phyloP scores from a whole-genome alignment of 305 asterid species.

The Ajuga reptans region DNA sequence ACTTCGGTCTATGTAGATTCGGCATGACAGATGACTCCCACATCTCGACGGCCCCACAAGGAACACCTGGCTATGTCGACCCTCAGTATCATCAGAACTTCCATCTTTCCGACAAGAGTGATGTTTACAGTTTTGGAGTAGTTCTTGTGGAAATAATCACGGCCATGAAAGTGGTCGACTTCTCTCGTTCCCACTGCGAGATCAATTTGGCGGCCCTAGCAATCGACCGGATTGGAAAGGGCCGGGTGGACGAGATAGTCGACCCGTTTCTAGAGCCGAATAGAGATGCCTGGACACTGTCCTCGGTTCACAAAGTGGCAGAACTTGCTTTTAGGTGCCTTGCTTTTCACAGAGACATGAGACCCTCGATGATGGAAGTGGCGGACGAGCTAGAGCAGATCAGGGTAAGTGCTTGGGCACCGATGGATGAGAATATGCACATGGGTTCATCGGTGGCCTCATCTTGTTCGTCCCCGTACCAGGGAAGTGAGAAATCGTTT shows the following conservation, averaged over 20 bases:
- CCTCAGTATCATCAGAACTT: slow-evolving; percentile 96
- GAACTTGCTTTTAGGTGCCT: slow-evolving; percentile 95
- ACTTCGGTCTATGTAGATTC: slow-evolving; percentile 83
- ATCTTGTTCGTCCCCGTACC: slow-evolving; percentile 65
- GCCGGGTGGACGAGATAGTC: slow-evolving; percentile 72
- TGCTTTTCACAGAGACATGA: slow-evolving; percentile 82
- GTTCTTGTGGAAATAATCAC: slow-evolving; percentile 86
- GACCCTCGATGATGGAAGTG: slow-evolving; percentile 94
- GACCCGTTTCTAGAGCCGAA: slow-evolving; percentile 75
- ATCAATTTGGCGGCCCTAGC: slow-evolving; percentile 86
- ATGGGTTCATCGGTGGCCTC: slow-evolving; percentile 67
- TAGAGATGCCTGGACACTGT: slow-evolving; percentile 90
- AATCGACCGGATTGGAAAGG: slow-evolving; percentile 72
- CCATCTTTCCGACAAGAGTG: slow-evolving; percentile 94
- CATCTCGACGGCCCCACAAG: slow-evolving; percentile 93
- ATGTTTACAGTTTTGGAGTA: slow-evolving; percentile 90
- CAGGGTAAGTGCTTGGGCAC: slow-evolving; percentile 70
- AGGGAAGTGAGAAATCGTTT: slow-evolving; percentile 65
- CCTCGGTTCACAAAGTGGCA: slow-evolving; percentile 75
- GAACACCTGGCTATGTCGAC: slow-evolving; percentile 91
- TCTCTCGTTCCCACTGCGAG: slow-evolving; percentile 71
- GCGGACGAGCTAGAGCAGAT: slow-evolving; percentile 88
- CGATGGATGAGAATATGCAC: slow-evolving; percentile 50
- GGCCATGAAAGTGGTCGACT: slow-evolving; percentile 78
- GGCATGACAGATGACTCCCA: slow-evolving; percentile 92